These are phyloP conservation scores for Tripidium arundinaceum DNA, from an alignment of 202 grass and related monocot genomes.

Conservation along the genomic window DNA sequence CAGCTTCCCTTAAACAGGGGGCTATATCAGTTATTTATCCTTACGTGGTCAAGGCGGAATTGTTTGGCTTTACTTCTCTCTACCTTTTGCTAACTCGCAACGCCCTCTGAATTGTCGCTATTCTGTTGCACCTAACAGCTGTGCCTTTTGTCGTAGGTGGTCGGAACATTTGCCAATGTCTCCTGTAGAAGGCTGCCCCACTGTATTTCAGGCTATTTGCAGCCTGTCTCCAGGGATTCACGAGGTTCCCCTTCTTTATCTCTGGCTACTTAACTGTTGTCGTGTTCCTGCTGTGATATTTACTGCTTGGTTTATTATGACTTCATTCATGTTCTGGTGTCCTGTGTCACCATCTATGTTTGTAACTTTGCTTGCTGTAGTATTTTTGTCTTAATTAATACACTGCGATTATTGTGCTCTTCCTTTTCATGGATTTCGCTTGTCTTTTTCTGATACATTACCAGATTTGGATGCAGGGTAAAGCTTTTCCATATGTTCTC, in stretches of 20 bases:
- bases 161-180: constrained; percentile 88
- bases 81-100: background rate
- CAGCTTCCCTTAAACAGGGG: background rate
- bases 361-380: background rate
- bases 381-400: background rate
- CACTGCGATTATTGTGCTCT: background rate
- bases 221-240: constrained; percentile 66
- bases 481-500: background rate
- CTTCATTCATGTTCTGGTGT: background rate
- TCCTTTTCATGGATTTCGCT: background rate
- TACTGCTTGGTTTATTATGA: background rate
- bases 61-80: too few relatives aligned
- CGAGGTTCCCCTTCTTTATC: constrained; percentile 47
- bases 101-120: background rate
- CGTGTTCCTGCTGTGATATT: background rate
- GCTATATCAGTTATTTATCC: background rate
- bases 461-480: background rate
- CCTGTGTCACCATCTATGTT: background rate
- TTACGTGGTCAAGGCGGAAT: background rate
- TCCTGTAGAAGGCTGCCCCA: constrained; percentile 80
- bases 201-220: constrained; percentile 82
- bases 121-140: background rate
- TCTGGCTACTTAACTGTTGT: background rate
- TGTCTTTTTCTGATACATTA: background rate
- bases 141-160: constrained; percentile 56